Conservation (phyloP, 2,329 filamentous ascomycete genomes). For the Aspergillus luchuensis region DNA sequence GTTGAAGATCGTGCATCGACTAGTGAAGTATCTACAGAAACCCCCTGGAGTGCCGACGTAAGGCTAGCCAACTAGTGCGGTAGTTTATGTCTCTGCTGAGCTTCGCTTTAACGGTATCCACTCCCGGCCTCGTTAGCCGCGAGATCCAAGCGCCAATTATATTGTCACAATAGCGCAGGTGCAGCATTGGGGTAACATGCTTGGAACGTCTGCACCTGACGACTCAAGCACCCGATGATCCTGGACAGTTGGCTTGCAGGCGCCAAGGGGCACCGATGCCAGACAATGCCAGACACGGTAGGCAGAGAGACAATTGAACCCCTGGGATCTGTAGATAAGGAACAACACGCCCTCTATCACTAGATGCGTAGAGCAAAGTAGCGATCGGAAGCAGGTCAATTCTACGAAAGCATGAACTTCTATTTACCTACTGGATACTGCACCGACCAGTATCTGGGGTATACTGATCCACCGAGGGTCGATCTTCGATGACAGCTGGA, state of each 20-base stretch:
- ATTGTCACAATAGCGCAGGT: constrained; percentile 2
- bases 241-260: background rate
- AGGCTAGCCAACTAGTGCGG: constrained; percentile 11
- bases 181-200: background rate
- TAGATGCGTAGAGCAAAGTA: background rate
- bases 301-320: too few relatives aligned
- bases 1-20: constrained; percentile 12
- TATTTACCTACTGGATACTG: background rate
- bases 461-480: background rate
- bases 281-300: background rate
- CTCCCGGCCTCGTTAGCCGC: constrained; percentile 7
- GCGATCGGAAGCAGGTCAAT: background rate
- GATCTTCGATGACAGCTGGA: background rate
- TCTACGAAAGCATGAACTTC: background rate
- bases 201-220: background rate
- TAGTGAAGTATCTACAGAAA: background rate
- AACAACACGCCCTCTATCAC: background rate
- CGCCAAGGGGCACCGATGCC: background rate
- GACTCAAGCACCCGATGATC: background rate
- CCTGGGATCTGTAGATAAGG: background rate
- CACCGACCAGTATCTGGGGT: background rate
- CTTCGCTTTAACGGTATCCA: constrained; percentile 15
- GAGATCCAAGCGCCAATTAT: constrained; percentile 3
- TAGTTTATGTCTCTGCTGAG: constrained; percentile 7
- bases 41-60: constrained; percentile 12